Evolutionary conservation across 805 yeast genomes (phyloP).

Genomic region (Saccharomycopsis fodiens): DNA sequence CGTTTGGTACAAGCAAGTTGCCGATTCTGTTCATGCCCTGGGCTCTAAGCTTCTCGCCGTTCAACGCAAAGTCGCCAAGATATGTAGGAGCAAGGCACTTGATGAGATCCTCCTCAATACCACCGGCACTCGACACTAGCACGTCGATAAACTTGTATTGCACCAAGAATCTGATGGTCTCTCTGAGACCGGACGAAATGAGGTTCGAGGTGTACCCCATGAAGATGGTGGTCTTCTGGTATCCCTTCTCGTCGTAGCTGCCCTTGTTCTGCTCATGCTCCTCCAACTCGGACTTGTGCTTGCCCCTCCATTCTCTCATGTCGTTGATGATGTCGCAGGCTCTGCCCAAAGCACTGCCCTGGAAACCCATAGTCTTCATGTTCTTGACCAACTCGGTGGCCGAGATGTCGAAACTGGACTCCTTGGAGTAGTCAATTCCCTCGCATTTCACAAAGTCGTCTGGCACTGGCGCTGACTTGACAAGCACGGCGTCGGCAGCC

Average conservation of each 20-base stretch:
- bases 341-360: slow-evolving; percentile 75
- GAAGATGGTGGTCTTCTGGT: slow-evolving; percentile 82
- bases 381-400: slow-evolving; percentile 74
- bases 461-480: slow-evolving; percentile 80
- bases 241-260: slow-evolving; percentile 68
- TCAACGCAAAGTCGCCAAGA: slow-evolving; percentile 81
- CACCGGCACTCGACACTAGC: slow-evolving; percentile 96
- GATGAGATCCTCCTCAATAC: slow-evolving; percentile 94
- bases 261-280: slow-evolving; percentile 64
- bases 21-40: slow-evolving; percentile 98
- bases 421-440: slow-evolving; percentile 85
- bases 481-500: slow-evolving; percentile 88
- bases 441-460: slow-evolving; percentile 68
- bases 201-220: slow-evolving; percentile 95
- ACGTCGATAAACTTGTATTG: slow-evolving; percentile 94
- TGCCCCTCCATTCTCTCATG: slow-evolving; percentile 93
- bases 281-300: slow-evolving; percentile 55
- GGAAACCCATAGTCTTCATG: slow-evolving; percentile 96
- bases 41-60: slow-evolving; percentile 78
- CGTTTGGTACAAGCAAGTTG: slow-evolving; percentile 93
- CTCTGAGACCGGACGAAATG: slow-evolving; percentile 91
- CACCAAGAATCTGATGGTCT: slow-evolving; percentile 79
- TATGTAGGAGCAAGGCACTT: slow-evolving; percentile 95
- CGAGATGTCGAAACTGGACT: slow-evolving; percentile 64
- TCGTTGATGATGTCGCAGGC: slow-evolving; percentile 91